A percentile compares a stretch with the other conserved stretches of the same genome.
phyloP scores from a whole-genome alignment of 2,329 filamentous ascomycete genomes.

The Exophiala sp. region DNA sequence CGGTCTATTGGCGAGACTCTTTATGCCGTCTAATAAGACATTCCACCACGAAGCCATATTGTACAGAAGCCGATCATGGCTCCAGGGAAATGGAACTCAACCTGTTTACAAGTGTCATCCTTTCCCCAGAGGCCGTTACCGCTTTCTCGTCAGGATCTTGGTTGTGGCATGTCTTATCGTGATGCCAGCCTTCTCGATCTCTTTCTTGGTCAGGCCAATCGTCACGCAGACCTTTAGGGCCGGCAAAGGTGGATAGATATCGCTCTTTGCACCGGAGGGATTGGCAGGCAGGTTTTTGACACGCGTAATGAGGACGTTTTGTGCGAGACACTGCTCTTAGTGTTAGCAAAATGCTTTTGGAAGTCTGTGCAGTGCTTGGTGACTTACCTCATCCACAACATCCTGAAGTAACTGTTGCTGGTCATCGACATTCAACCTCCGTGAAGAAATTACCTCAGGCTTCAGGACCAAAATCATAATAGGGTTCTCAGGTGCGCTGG shows the following conservation, averaged over 20 bases:
- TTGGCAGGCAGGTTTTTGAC: constrained; percentile 73
- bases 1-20: too few species aligned
- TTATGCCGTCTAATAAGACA: too few species aligned
- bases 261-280: constrained; percentile 60
- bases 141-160: constrained; percentile 70
- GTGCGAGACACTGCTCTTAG: constrained; percentile 65
- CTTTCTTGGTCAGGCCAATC: constrained; percentile 82
- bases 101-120: too few species aligned
- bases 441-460: constrained; percentile 70
- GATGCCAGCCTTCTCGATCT: constrained; percentile 89
- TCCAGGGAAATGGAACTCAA: too few species aligned
- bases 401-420: constrained; percentile 85
- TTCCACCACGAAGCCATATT: too few species aligned
- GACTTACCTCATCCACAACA: constrained; percentile 86
- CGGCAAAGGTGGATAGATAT: constrained; percentile 64
- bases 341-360: constrained; percentile 2
- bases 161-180: constrained; percentile 89
- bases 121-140: constrained; percentile 28
- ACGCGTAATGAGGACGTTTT: constrained; percentile 84
- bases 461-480: constrained; percentile 81
- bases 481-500: constrained; percentile 79
- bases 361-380: neutral
- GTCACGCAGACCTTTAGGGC: constrained; percentile 91
- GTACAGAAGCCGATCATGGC: too few species aligned
- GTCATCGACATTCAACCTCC: constrained; percentile 66